phyloP scores from a whole-genome alignment of 345 rosid species.

The Eucalyptus globulus region DNA sequence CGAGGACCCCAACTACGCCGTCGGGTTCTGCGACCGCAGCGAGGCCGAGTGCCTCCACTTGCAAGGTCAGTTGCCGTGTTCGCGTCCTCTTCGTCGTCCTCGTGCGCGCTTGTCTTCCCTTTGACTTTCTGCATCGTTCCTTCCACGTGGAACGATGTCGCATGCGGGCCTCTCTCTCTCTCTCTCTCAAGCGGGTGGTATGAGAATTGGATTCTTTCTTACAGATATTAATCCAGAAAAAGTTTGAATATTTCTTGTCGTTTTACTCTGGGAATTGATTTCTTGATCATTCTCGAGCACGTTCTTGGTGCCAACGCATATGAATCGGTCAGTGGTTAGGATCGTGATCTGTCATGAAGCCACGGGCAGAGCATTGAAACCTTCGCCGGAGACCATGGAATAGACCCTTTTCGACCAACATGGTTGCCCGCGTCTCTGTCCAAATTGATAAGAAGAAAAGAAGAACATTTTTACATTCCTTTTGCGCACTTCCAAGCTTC shows the following conservation, averaged over 20 bases:
- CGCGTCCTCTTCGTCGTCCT: not conserved
- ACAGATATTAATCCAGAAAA: not conserved
- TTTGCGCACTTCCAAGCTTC: not conserved
- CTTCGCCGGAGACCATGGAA: not conserved
- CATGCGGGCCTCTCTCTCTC: not conserved
- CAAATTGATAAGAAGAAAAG: not conserved
- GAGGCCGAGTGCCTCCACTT: conserved; percentile 74
- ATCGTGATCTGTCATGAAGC: not conserved
- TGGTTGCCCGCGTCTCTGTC: not conserved
- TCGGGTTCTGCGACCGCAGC: conserved; percentile 77
- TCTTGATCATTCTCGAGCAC: not conserved
- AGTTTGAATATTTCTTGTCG: not conserved
- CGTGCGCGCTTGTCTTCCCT: not conserved
- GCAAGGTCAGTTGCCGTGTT: conserved; percentile 51
- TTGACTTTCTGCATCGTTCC: not conserved
- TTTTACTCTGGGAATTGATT: not conserved
- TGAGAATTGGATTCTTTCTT: not conserved
- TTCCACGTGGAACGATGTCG: not conserved
- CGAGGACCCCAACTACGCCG: conserved; percentile 81
- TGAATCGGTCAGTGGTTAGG: not conserved
- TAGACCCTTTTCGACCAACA: not conserved
- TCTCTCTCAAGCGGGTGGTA: not conserved
- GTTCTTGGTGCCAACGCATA: not conserved
- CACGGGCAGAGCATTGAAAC: not conserved
- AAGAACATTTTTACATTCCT: not conserved